Conservation (phyloP, 2,329 filamentous ascomycete genomes). For the Chaetomium sp. region DNA sequence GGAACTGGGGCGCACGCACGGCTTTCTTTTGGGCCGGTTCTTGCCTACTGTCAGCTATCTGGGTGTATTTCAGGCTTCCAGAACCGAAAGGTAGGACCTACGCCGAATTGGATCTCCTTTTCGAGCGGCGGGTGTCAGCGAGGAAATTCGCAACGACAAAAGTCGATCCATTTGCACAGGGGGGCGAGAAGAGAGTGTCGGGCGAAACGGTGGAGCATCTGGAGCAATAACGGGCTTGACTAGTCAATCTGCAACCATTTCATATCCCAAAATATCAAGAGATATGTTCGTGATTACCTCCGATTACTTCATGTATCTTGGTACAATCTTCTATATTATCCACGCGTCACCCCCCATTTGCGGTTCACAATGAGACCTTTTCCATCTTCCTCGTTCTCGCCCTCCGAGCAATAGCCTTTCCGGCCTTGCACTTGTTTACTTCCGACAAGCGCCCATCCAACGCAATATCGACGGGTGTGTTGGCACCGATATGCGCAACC, state of each 20-base stretch:
- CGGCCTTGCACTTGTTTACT: conserved; percentile 5
- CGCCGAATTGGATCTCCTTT: conserved; percentile 29
- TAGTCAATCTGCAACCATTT: not conserved
- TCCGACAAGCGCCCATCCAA: conserved; percentile 35
- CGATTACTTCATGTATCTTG: too few relatives aligned
- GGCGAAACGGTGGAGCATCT: conserved; percentile 2
- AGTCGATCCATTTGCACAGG: conserved; percentile 9
- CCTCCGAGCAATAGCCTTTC: not conserved
- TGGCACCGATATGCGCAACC: conserved; percentile 33
- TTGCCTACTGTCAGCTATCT: conserved; percentile 36
- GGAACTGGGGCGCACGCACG: conserved; percentile 34
- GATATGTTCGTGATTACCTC: not conserved
- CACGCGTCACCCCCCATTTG: too few relatives aligned
- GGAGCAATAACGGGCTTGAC: not conserved
- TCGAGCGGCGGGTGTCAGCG: conserved; percentile 21
- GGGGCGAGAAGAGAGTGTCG: not conserved
- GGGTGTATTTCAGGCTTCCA: conserved; percentile 39
- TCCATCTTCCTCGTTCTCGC: not conserved
- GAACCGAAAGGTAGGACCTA: conserved; percentile 28
- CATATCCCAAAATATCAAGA: not conserved
- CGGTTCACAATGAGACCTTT: not conserved
- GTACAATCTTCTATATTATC: too few relatives aligned
- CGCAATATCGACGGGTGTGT: conserved; percentile 34
- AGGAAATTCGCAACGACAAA: conserved; percentile 13
- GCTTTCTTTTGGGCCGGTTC: conserved; percentile 33